Conservation (phyloP, 345 rosid genomes). For the Pseudoturritis turrita region DNA sequence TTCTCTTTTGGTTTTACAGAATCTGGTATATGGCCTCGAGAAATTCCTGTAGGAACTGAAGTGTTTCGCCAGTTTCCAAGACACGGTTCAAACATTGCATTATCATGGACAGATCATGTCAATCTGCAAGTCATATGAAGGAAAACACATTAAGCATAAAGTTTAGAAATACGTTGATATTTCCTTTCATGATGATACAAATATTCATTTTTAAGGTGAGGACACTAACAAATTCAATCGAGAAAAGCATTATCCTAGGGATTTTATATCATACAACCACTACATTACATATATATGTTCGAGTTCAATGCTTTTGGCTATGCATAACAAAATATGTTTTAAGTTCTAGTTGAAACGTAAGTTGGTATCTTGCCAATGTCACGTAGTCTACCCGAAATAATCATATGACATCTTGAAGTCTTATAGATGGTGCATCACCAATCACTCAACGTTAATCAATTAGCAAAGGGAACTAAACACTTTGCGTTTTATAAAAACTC, state of each 20-base stretch:
- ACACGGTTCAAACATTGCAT: background rate
- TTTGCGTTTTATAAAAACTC: no score
- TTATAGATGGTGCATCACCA: background rate
- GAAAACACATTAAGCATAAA: background rate
- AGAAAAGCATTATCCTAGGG: background rate
- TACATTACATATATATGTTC: background rate
- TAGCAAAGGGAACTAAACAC: background rate
- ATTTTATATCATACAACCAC: background rate
- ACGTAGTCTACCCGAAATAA: background rate
- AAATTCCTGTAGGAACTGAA: constrained; percentile 51
- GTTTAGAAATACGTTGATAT: background rate
- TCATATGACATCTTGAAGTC: background rate
- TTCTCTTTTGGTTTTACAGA: constrained; percentile 44
- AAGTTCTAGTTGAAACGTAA: background rate
- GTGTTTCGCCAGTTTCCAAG: constrained; percentile 5
- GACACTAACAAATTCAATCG: background rate
- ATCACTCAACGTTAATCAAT: background rate
- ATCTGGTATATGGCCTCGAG: constrained; percentile 85
- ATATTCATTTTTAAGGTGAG: background rate
- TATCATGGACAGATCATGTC: constrained; percentile 1
- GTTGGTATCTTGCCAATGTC: background rate
- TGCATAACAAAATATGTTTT: background rate
- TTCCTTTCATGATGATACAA: background rate
- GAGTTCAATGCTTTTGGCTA: no score
- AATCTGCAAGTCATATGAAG: constrained; percentile 11